Conservation (phyloP, 2,329 filamentous ascomycete genomes). For the Sclerotiophoma versabilis region DNA sequence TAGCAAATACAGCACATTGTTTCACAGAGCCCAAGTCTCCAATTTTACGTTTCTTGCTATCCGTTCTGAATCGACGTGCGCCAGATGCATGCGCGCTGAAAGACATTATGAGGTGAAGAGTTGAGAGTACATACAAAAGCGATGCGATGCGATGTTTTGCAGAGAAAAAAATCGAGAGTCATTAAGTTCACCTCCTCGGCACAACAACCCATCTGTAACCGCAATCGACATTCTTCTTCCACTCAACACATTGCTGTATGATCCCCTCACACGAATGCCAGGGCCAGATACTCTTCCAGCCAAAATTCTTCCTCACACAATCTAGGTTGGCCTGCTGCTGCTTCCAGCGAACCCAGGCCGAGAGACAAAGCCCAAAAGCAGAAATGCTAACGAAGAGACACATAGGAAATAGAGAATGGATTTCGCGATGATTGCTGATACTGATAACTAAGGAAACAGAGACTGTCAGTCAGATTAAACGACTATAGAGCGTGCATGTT, state of each 20-base stretch:
- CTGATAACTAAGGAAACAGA: constrained; percentile 34
- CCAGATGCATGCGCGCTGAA: constrained; percentile 14
- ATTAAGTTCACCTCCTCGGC: constrained; percentile 31
- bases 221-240: constrained; percentile 35
- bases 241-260: constrained; percentile 25
- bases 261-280: constrained; percentile 38
- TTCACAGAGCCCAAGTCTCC: not conserved
- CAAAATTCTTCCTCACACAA: constrained; percentile 1
- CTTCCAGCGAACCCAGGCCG: constrained; percentile 37
- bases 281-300: constrained; percentile 23
- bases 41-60: constrained; percentile 36
- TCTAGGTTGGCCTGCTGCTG: constrained; percentile 24
- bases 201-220: constrained; percentile 40
- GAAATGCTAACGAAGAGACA: constrained; percentile 38
- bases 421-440: constrained; percentile 13
- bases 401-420: constrained; percentile 41
- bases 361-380: constrained; percentile 34
- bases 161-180: constrained; percentile 22
- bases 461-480: constrained; percentile 42
- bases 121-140: constrained; percentile 13
- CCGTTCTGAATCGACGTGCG: constrained; percentile 29
- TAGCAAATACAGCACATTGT: constrained; percentile 7
- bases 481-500: constrained; percentile 22
- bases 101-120: constrained; percentile 19
- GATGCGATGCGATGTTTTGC: not conserved